Base-by-base conservation (phyloP, 768 basidiomycete species). In the Hemileccinum rubropunctum region DNA sequence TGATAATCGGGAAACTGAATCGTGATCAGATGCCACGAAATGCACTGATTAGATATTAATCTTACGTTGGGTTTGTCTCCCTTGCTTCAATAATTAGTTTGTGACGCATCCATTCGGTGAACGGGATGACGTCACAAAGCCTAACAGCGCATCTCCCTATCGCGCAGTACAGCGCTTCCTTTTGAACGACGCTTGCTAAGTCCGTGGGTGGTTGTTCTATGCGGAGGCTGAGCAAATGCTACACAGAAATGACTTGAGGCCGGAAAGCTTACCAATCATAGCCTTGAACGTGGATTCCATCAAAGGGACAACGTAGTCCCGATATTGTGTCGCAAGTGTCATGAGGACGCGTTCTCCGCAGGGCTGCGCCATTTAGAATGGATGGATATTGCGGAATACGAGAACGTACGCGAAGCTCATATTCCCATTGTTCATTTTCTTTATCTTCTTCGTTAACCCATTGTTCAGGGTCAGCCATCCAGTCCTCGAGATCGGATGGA, bases 311-410 rank as follows among this genome's bases (percentile, higher is more conserved):
- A 93, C 85, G 57, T 79, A 82, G 27, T 82, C 75, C 6, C 75
- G 72, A 60, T 87, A 94, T 63, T 89, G 82, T 42, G 78, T 73
- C 15, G 84, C 78, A 17, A 95, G 67, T 17, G 88, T 84, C 73
- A 93, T 82, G 20, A 98, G 74, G 21, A 98, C 89, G n/a, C 93
- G 79, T 69, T 98, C 95, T 41, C 89, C 90, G 61, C 94, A 95
- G 1, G 94, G 86, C 95, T 98, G 51, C 10, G 33, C 17, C 36
- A 14, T 44, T 59, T 23, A 52, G 35, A 39, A 36, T 2, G 13
- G 12, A 45, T 6, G n/a, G 26, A 21, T 2, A 34, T 32, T 17
- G 52, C 20, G 51, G 48, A 36, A 38, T n/a, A 28, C 39, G 2
- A 51, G 32, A 32, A 68, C 85, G 26, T 60, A 95, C 94, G 55